Percentiles rank a stretch among this genome's conserved stretches.
Conservation (phyloP, 495 filamentous ascomycete species). For the Cercophora samala region DNA sequence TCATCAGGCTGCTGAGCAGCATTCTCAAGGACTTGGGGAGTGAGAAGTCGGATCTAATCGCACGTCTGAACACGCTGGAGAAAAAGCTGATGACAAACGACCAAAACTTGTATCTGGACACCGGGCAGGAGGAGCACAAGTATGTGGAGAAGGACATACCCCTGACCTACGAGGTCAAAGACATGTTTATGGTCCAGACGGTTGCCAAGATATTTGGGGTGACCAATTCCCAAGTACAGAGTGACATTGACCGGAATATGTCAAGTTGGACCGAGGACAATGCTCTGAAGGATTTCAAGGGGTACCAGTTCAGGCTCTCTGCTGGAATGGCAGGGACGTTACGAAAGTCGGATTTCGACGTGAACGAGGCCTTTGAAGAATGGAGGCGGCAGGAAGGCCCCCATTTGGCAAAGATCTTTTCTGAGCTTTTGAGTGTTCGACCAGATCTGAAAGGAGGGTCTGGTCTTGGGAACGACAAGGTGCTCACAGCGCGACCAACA, state of each 20-base stretch:
- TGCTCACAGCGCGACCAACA: constrained; percentile 42
- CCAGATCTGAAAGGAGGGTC: constrained; percentile 73
- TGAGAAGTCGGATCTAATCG: constrained; percentile 80
- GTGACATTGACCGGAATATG: constrained; percentile 78
- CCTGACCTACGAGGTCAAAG: constrained; percentile 85
- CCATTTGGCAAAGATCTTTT: constrained; percentile 87
- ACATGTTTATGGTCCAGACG: constrained; percentile 89
- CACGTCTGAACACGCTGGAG: constrained; percentile 75
- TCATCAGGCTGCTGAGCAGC: constrained; percentile 79
- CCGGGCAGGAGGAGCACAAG: constrained; percentile 53
- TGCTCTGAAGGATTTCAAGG: constrained; percentile 84
- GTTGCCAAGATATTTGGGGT: constrained; percentile 83
- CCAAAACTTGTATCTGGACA: constrained; percentile 69
- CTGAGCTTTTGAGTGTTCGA: constrained; percentile 79
- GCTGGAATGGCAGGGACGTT: constrained; percentile 72
- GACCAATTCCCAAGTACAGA: constrained; percentile 70
- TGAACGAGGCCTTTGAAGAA: constrained; percentile 81
- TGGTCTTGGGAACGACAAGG: constrained; percentile 41
- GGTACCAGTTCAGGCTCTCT: constrained; percentile 84
- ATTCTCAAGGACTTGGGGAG: constrained; percentile 75
- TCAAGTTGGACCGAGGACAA: constrained; percentile 85
- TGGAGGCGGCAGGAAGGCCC: constrained; percentile 85
- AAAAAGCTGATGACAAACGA: constrained; percentile 94
- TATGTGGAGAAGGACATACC: constrained; percentile 76
- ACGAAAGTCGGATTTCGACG: constrained; percentile 80